phyloP scores from a whole-genome alignment of 169 alveolate species.

The Plasmodium reichenowi region DNA sequence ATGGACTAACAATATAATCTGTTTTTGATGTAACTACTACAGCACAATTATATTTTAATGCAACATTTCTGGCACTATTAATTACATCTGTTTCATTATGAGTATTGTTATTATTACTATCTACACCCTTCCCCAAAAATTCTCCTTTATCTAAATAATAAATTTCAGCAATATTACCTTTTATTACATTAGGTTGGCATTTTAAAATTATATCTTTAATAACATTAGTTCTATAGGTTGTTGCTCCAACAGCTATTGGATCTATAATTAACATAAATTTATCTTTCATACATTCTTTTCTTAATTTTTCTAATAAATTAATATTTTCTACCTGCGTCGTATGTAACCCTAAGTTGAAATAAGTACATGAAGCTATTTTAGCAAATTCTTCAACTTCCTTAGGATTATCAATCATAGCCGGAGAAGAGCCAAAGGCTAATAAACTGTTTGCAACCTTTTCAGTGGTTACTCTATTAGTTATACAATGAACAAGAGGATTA shows the following conservation, averaged over 20 bases:
- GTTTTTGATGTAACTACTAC: constrained; percentile 65
- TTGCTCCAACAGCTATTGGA: constrained; percentile 76
- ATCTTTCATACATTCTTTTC: constrained; percentile 41
- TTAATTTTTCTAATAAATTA: constrained; percentile 35
- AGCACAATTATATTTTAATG: constrained; percentile 61
- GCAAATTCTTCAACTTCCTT: constrained; percentile 70
- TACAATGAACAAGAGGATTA: constrained; percentile 64
- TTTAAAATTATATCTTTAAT: constrained; percentile 46
- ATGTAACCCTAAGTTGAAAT: constrained; percentile 56
- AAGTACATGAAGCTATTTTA: constrained; percentile 29
- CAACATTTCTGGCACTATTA: constrained; percentile 68
- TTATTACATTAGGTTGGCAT: constrained; percentile 70
- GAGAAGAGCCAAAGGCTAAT: constrained; percentile 67
- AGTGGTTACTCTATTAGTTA: constrained; percentile 69
- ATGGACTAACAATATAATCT: constrained; percentile 55
- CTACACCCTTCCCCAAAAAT: constrained; percentile 60
- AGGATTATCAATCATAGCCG: constrained; percentile 76
- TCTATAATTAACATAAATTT: constrained; percentile 39
- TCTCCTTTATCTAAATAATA: constrained; percentile 58
- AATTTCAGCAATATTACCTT: constrained; percentile 73
- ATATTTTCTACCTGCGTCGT: constrained; percentile 55
- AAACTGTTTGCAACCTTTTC: constrained; percentile 73
- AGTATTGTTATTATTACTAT: constrained; percentile 26
- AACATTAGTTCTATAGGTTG: constrained; percentile 39
- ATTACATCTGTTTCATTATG: constrained; percentile 27